A percentile compares a stretch with the other conserved stretches of the same genome.
Evolutionary conservation across 768 basidiomycete species (phyloP).

Genomic region (Lentinula raphanica): DNA sequence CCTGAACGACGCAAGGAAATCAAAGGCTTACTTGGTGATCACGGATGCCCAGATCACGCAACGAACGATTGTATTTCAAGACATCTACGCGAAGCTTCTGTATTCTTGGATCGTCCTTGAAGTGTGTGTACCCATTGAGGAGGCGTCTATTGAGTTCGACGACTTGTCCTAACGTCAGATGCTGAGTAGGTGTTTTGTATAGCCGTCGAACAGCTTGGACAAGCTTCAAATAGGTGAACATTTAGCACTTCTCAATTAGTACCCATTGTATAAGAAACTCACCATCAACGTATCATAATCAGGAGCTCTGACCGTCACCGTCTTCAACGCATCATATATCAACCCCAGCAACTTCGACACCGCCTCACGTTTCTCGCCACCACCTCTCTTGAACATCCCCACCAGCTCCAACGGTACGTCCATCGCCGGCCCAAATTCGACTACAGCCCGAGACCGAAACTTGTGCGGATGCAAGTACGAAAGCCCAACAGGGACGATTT

Average conservation of each 20-base stretch:
- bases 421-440: conserved; percentile 90
- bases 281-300: conserved; percentile 99
- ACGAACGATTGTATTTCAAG: conserved; percentile 80
- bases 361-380: conserved; percentile 82
- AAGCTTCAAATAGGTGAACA: conserved; percentile 43
- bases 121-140: conserved; percentile 86
- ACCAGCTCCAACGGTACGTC: conserved; percentile 86
- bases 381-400: conserved; percentile 88
- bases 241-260: conserved; percentile 3
- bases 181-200: conserved; percentile 91
- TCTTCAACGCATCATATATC: conserved; percentile 89
- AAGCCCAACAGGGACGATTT: conserved; percentile 83
- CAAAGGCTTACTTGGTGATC: conserved; percentile 73
- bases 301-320: conserved; percentile 93
- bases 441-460: conserved; percentile 94
- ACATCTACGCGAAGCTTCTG: conserved; percentile 76
- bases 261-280: conserved; percentile 15
- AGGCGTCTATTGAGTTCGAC: conserved; percentile 92
- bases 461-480: conserved; percentile 75
- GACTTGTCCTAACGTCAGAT: conserved; percentile 90
- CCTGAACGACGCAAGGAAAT: background rate
- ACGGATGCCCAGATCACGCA: conserved; percentile 84
- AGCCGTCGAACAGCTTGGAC: conserved; percentile 92
- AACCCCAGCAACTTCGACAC: conserved; percentile 84
- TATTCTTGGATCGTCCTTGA: conserved; percentile 90